Conservation (phyloP, 2,329 filamentous ascomycete species). For the Clarireedia hainanense region DNA sequence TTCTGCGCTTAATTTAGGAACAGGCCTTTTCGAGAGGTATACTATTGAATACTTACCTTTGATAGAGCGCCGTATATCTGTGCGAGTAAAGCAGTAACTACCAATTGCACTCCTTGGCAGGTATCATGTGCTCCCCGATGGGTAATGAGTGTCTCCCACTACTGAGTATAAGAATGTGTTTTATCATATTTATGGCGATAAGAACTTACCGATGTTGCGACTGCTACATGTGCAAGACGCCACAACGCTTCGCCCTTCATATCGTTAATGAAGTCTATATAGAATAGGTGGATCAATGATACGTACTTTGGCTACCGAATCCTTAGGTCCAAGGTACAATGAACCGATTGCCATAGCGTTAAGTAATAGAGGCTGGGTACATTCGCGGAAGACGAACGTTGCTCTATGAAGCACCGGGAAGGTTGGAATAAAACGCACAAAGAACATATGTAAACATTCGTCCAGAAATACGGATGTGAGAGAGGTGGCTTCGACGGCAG, state of each 20-base stretch:
- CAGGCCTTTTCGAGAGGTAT: background rate
- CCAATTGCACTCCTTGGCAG: constrained; percentile 36
- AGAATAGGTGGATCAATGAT: background rate
- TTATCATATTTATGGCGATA: background rate
- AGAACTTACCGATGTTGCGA: constrained; percentile 32
- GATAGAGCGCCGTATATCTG: constrained; percentile 38
- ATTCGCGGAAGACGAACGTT: constrained; percentile 38
- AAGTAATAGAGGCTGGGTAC: constrained; percentile 35
- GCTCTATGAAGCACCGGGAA: constrained; percentile 38
- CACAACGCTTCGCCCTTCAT: constrained; percentile 35
- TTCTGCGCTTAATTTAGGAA: constrained; percentile 24
- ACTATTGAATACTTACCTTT: constrained; percentile 14
- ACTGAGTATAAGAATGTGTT: background rate
- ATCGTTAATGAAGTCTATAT: background rate
- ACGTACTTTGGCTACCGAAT: constrained; percentile 32
- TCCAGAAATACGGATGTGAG: constrained; percentile 39
- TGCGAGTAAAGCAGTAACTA: constrained; percentile 35
- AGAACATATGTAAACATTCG: constrained; percentile 40
- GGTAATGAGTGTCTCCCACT: constrained; percentile 37
- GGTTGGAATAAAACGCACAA: constrained; percentile 37
- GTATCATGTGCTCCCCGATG: constrained; percentile 35
- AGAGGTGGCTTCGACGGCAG: constrained; percentile 35
- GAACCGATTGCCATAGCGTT: constrained; percentile 40
- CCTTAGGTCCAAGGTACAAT: constrained; percentile 36
- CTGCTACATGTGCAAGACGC: constrained; percentile 36